These are phyloP conservation scores for Penicillium sp. DNA, from an alignment of 2,329 filamentous ascomycete species.

Conservation along the genomic window DNA sequence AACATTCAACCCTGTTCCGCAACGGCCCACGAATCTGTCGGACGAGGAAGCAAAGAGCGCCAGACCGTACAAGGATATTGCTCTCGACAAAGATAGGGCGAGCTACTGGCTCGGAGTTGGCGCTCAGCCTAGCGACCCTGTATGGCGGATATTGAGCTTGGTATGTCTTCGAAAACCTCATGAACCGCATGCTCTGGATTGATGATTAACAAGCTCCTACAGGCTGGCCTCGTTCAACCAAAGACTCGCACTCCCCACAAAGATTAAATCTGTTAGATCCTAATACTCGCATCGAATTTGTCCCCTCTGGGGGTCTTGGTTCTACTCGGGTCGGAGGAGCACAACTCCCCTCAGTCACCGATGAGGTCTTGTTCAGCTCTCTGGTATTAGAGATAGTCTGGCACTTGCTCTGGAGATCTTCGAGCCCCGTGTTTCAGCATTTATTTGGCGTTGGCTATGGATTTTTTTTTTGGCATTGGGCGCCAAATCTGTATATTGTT, in stretches of 20 bases:
- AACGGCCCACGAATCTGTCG: conserved; percentile 54
- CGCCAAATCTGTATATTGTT: conserved; percentile 17
- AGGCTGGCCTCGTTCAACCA: conserved; percentile 43
- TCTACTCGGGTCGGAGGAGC: conserved; percentile 5
- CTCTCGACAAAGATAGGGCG: conserved; percentile 78
- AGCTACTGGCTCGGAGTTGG: conserved; percentile 98
- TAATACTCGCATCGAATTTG: conserved; percentile 10
- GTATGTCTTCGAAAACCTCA: conserved; percentile 51
- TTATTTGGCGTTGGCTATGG: conserved; percentile 26
- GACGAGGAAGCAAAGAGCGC: conserved; percentile 57
- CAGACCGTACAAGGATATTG: conserved; percentile 86
- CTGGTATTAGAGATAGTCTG: background rate
- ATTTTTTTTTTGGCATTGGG: conserved; percentile 24
- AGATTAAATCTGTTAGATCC: background rate
- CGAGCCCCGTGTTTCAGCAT: conserved; percentile 29
- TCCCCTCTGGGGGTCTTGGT: conserved; percentile 3
- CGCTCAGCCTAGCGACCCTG: conserved; percentile 88
- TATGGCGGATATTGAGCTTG: conserved; percentile 85
- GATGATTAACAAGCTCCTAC: conserved; percentile 5
- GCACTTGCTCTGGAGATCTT: background rate
- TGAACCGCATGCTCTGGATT: background rate
- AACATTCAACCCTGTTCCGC: conserved; percentile 65
- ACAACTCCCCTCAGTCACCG: background rate
- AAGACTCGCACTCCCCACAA: conserved; percentile 25
- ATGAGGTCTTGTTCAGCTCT: conserved; percentile 1